These are phyloP conservation scores for Erythrophleum ivorense DNA, from an alignment of 331 rosid genomes.

Conservation along the genomic window DNA sequence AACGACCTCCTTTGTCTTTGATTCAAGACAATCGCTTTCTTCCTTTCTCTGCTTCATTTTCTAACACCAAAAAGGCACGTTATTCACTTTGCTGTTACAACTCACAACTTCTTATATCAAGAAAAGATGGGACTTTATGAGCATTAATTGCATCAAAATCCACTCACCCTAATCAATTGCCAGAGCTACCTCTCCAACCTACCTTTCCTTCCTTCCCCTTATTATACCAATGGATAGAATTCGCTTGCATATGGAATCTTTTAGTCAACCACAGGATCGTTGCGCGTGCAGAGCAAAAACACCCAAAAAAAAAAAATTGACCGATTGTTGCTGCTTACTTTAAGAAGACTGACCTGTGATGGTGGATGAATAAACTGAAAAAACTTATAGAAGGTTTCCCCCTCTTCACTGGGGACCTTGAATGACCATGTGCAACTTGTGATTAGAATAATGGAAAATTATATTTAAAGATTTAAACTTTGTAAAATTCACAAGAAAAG, in stretches of 20 bases:
- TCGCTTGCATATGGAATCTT: constrained; percentile 19
- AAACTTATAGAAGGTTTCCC: background rate
- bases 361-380: background rate
- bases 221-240: constrained; percentile 19
- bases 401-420: constrained; percentile 18
- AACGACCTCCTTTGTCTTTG: constrained; percentile 37
- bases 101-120: background rate
- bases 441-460: constrained; percentile 10
- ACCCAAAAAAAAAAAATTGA: constrained; percentile 15
- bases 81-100: background rate
- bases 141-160: constrained; percentile 15
- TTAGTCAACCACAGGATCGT: constrained; percentile 11
- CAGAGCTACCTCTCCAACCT: constrained; percentile 52
- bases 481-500: too few species aligned
- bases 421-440: constrained; percentile 30
- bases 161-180: background rate
- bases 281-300: constrained; percentile 33
- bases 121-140: constrained; percentile 16
- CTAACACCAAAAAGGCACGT: background rate
- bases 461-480: too few species aligned
- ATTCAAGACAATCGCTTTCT: constrained; percentile 33
- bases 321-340: constrained; percentile 43
- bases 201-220: constrained; percentile 27
- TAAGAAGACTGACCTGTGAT: background rate
- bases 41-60: constrained; percentile 58